Evolutionary conservation across 345 rosid species (phyloP), one percentile per base, ranked within the genome.

Genomic region (Populus deltoides): DNA sequence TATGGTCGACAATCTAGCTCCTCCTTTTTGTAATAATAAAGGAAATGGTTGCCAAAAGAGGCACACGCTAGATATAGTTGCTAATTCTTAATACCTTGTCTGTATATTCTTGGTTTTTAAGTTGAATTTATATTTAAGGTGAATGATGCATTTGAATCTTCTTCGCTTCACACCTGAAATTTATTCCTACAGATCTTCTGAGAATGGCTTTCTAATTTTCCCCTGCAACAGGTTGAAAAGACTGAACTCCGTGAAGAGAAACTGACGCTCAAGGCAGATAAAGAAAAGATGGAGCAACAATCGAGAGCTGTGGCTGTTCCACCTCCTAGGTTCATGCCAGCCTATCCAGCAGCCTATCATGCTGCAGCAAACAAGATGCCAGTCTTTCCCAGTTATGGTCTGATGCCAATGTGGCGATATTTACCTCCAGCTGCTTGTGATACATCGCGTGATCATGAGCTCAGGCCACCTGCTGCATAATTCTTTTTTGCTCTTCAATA

Each of bases 161-260:
- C 45, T 18, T 20, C 6, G 24, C 25, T 1, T 59, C 1, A 59
- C 63, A 59, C 68, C 17, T 35, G 36, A 35, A 31, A 17, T 31
- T 31, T 43, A 43, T 29, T 27, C 69, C 69, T 27, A 35, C 2
- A 17, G 41, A 16, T 18, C 29, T 22, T 39, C 68, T 53, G 65
- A 25, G 49, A 72, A 11, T 20, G 15, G 25, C 53, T 29, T 68
- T 74, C 35, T 27, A 20, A 47, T 25, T 20, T 70, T 69, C 47
- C 16, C 65, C 49, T 57, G 65, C 55, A 49, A 78, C 74, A 82
- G 85, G 79, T 77, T 53, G 85, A 82, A 33, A 82, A 82, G 71
- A 82, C 59, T 71, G 85, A 82, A 71, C 85, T 78, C 72, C 82
- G 85, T 29, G 85, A 82, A 71, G 85, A 82, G 79, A 82, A 82